Percentiles rank a stretch among this genome's conserved stretches.
Evolutionary conservation across 2,329 filamentous ascomycete species (phyloP).

Genomic region (Penicillium janthinellum): DNA sequence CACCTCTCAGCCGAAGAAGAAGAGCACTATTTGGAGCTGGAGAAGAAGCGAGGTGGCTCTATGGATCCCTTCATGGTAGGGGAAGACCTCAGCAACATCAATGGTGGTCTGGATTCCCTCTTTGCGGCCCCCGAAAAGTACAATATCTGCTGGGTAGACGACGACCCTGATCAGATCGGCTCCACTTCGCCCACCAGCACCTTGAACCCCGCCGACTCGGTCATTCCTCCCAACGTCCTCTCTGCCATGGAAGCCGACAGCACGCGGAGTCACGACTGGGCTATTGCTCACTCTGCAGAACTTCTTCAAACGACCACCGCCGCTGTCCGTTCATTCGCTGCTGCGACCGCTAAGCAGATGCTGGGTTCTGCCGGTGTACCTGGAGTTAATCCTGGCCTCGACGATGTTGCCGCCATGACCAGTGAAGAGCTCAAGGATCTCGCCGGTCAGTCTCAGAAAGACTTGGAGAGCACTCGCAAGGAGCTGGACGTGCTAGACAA

Average conservation of each 20-base stretch:
- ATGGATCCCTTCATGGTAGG: constrained; percentile 42
- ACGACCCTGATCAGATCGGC: constrained; percentile 31
- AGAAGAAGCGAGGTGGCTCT: constrained; percentile 38
- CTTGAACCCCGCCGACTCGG: constrained; percentile 28
- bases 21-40: constrained; percentile 48
- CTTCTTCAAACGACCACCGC: constrained; percentile 39
- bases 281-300: constrained; percentile 39
- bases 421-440: constrained; percentile 44
- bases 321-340: constrained; percentile 39
- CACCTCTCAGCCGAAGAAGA: constrained; percentile 51
- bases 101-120: constrained; percentile 48
- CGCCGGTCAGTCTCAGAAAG: constrained; percentile 52
- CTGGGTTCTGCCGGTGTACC: constrained; percentile 36
- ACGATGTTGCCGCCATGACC: constrained; percentile 47
- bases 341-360: constrained; percentile 42
- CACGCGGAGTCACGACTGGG: constrained; percentile 41
- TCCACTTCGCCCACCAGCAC: constrained; percentile 27
- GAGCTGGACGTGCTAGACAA: constrained; percentile 61
- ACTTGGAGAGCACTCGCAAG: constrained; percentile 71
- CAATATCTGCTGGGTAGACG: constrained; percentile 49
- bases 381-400: constrained; percentile 38
- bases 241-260: constrained; percentile 45
- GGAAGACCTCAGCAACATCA: constrained; percentile 47
- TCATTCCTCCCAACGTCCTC: constrained; percentile 40
- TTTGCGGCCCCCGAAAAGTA: constrained; percentile 49